Evolutionary conservation across 2,329 filamentous ascomycete species (phyloP).

Genomic region (Curvularia eragrostidis): DNA sequence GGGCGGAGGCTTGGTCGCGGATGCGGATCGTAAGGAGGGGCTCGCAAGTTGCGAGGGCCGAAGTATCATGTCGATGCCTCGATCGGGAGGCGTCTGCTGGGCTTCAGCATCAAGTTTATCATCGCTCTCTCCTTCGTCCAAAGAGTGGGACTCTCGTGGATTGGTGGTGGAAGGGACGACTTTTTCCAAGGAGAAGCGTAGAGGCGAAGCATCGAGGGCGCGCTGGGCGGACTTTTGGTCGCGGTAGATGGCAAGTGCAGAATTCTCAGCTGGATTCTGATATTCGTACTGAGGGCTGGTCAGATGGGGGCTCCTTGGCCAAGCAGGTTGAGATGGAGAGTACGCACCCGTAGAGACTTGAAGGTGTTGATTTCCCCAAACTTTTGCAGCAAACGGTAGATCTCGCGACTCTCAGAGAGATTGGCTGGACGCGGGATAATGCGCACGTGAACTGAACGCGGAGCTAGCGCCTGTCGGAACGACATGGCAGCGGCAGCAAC

Average conservation of each 20-base stretch:
- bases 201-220: constrained; percentile 54
- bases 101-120: background rate
- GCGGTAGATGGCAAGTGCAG: constrained; percentile 56
- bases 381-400: constrained; percentile 56
- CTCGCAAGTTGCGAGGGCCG: constrained; percentile 35
- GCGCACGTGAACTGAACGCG: constrained; percentile 55
- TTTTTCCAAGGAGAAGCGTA: constrained; percentile 56
- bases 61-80: constrained; percentile 42
- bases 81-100: constrained; percentile 12
- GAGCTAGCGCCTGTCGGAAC: constrained; percentile 40
- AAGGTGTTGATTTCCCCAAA: constrained; percentile 59
- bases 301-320: background rate
- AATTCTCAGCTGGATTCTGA: constrained; percentile 51
- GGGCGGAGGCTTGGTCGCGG: constrained; percentile 6
- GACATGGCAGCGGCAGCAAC: constrained; percentile 34
- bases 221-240: constrained; percentile 50
- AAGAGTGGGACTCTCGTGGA: background rate
- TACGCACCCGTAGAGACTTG: constrained; percentile 51
- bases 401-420: constrained; percentile 58
- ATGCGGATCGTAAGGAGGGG: constrained; percentile 17
- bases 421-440: constrained; percentile 57
- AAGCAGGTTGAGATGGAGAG: background rate
- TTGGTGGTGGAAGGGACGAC: constrained; percentile 5
- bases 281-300: constrained; percentile 51
- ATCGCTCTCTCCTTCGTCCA: constrained; percentile 17